Evolutionary conservation across 1,284 basidiomycete genomes (phyloP), one percentile per base, ranked within the genome.

Genomic region (Pseudozyma thailandica): DNA sequence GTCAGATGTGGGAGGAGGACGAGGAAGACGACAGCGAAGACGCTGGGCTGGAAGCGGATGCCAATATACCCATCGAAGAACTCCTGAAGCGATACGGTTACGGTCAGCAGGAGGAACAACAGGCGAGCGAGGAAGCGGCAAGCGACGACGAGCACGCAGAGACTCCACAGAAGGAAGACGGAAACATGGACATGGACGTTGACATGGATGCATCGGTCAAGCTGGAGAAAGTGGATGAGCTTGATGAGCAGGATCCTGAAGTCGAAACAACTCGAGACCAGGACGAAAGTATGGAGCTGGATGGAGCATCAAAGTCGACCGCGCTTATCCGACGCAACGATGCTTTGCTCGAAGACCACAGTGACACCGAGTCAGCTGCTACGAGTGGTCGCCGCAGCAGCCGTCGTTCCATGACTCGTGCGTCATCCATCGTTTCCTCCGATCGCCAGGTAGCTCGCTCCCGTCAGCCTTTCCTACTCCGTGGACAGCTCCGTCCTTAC

Each of bases 401-500:
- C n/a, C 60, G 61, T 41, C 64, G 55, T 26, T 77, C 59, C 12
- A 39, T 58, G 50, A 72, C 69, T 4, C 54, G 61, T n/a, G 73
- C 73, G 3, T 72, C 61, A n/a, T 71, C 66, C 28, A 52, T 59
- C 78, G 84, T 95, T 44, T 63, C 70, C 1, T 63, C 63, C 27
- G 59, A 72, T 38, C 70, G 70, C 15, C 51, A 21, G 20, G 31
- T n/a, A 2, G 43, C 50, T 49, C 54, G 64, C 18, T 59, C 59
- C 37, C 88, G 87, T 38, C 88, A 90, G 10, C 93, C 94, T 0
- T 87, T 92, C 52, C 86, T 98, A 8, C 86, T 98, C 2, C 90
- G 95, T 13, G 95, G 94, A 1, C 88, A 88, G 2, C 86, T 98
- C 35, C 90, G 94, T 18, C 93, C 94, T 1, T 98, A 98, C 81